Evolutionary conservation across 78 protist species (phyloP).

Genomic region (Dictyostelium brefeldianum): DNA sequence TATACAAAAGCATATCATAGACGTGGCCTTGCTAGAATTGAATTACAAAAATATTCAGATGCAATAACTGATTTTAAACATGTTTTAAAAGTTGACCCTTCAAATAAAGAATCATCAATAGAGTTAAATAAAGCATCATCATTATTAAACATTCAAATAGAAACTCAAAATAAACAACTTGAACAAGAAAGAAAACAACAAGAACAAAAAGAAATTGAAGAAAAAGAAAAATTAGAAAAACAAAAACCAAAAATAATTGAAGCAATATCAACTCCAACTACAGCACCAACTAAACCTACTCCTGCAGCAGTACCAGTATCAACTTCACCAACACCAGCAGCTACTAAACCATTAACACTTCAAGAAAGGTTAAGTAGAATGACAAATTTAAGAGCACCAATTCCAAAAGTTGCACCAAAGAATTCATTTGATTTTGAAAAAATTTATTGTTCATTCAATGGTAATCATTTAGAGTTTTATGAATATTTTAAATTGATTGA

Average conservation of each 20-base stretch:
- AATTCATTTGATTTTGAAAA: slow-evolving; percentile 77
- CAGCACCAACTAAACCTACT: neutral
- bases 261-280: neutral
- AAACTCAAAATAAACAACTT: neutral
- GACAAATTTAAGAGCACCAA: slow-evolving; percentile 39
- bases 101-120: slow-evolving; percentile 31
- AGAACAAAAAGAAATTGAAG: neutral
- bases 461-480: slow-evolving; percentile 14
- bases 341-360: slow-evolving; percentile 26
- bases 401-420: slow-evolving; percentile 68
- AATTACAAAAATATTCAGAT: slow-evolving; percentile 37
- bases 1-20: slow-evolving; percentile 67
- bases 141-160: neutral
- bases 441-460: slow-evolving; percentile 28
- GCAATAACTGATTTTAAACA: slow-evolving; percentile 45
- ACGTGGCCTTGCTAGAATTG: slow-evolving; percentile 42
- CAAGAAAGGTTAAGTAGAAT: slow-evolving; percentile 64
- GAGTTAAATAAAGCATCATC: slow-evolving; percentile 17
- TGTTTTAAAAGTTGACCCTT: slow-evolving; percentile 18
- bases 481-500: slow-evolving; percentile 69
- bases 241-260: slow-evolving; percentile 4
- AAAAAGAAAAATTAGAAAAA: slow-evolving; percentile 16
- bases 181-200: neutral
- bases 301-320: neutral
- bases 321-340: neutral